phyloP scores from a whole-genome alignment of 2,329 filamentous ascomycete genomes.

The Colletotrichum tamarilloi region DNA sequence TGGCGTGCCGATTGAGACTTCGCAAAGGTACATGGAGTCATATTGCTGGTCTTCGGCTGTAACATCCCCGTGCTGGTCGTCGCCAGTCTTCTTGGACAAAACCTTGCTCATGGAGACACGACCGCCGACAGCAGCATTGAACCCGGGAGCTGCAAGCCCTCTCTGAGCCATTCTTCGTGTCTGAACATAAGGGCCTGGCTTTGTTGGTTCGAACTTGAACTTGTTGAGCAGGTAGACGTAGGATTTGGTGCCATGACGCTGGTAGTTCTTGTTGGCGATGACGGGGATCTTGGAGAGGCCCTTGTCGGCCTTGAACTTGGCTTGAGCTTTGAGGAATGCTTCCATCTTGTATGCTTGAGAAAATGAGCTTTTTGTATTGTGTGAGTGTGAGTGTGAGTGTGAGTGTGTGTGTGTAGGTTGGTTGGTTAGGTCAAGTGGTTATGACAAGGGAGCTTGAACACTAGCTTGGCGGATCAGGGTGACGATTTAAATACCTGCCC shows the following conservation, averaged over 20 bases:
- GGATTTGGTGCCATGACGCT: slow-evolving; percentile 29
- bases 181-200: slow-evolving; percentile 28
- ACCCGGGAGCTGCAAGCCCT: slow-evolving; percentile 30
- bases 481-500: slow-evolving; percentile 1
- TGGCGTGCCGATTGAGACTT: slow-evolving; percentile 54
- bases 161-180: slow-evolving; percentile 30
- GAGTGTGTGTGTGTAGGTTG: background rate
- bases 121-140: slow-evolving; percentile 21
- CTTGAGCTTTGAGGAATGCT: slow-evolving; percentile 18
- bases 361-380: background rate
- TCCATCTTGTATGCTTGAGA: slow-evolving; percentile 6
- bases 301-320: slow-evolving; percentile 31
- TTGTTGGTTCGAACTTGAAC: slow-evolving; percentile 33
- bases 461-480: background rate
- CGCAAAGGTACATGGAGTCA: slow-evolving; percentile 52
- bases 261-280: slow-evolving; percentile 22
- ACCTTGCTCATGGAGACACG: slow-evolving; percentile 29
- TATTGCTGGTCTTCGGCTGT: slow-evolving; percentile 62
- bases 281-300: slow-evolving; percentile 19
- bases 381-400: background rate
- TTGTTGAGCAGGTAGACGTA: slow-evolving; percentile 32
- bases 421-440: background rate
- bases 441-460: background rate
- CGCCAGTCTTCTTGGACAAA: slow-evolving; percentile 18
- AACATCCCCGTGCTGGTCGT: slow-evolving; percentile 25